Evolutionary conservation across 1,139 yeast genomes (phyloP), one percentile per base, ranked within the genome.

Genomic region (Protomyces inundatus): DNA sequence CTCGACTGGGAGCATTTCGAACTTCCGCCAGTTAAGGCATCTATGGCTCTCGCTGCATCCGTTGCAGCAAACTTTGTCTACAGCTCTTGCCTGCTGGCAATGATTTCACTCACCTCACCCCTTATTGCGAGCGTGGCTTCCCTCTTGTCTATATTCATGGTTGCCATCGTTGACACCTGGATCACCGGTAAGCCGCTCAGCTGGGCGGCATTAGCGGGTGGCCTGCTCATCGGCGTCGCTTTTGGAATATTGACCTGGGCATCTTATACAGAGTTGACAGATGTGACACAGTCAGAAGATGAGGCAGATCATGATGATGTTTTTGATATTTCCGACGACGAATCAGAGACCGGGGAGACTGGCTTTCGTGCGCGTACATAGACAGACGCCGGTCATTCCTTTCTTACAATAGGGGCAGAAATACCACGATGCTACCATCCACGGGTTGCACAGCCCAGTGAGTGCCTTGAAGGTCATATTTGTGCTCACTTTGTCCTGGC

Each of bases 41-140:
- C 80, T 9, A 81, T 85, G 83, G 66, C 74, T 1, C 79, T 79
- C 60, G 78, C 84, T 39, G 54, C 76, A 0, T 76, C 80, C 1
- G 78, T 87, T 0, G 68, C 83, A 0, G 80, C 87, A 23, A 90
- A 90, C 72, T 77, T 88, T 69, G 70, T 82, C 0, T 90, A 88
- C 72, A 85, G 90, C 55, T 87, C 88, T 2, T 79, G 87, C 52
- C 88, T 90, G 70, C 79, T 90, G 67, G 82, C 90, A 1, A 77
- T 90, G 68, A 88, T 89, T 87, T 86, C 96, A 0, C 80, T 90
- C 66, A 90, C 96, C 0, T 85, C 88, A 14, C 96, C 97, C 0
- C 96, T 90, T 1, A 79, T 90, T 61, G 87, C 95, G 1, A 84
- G 93, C 0, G 96, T 90, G 9, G 86, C 93, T 50, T 85, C 96